These are phyloP conservation scores for Saitozyma sp. DNA, from an alignment of 768 basidiomycete species.

Conservation along the genomic window DNA sequence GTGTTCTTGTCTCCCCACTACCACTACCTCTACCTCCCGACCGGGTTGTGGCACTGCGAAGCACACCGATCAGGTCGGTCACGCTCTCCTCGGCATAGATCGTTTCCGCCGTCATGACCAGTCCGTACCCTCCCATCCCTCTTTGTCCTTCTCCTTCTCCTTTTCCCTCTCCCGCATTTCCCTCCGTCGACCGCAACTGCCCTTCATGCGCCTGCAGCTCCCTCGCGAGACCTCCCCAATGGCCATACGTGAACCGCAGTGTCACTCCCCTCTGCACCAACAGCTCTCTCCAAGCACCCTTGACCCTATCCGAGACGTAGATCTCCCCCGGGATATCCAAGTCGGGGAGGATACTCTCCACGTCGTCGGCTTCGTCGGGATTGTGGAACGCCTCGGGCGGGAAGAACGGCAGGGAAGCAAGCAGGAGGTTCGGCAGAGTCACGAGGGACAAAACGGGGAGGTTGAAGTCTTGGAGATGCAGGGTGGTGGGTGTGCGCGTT, in stretches of 20 bases:
- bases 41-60: conserved; percentile 15
- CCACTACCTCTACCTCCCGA: conserved; percentile 9
- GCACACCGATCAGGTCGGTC: conserved; percentile 56
- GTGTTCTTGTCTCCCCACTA: not conserved
- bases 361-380: conserved; percentile 34
- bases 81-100: conserved; percentile 76
- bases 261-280: conserved; percentile 61
- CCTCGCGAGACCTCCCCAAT: conserved; percentile 61
- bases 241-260: conserved; percentile 75
- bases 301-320: conserved; percentile 65
- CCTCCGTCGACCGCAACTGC: not conserved
- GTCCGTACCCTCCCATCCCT: conserved; percentile 57
- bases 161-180: too few species aligned
- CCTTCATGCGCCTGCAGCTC: conserved; percentile 6
- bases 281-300: conserved; percentile 65
- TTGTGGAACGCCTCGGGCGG: conserved; percentile 25
- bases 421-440: conserved; percentile 52
- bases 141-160: too few species aligned
- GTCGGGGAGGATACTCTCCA: conserved; percentile 42
- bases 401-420: conserved; percentile 41
- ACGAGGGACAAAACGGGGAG: conserved; percentile 70
- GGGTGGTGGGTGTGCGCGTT: conserved; percentile 53
- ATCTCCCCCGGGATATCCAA: conserved; percentile 62
- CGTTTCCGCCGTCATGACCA: conserved; percentile 88
- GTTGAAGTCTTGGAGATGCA: conserved; percentile 94